Evolutionary conservation across 805 yeast genomes (phyloP).

Genomic region (Lachancea nothofagi): DNA sequence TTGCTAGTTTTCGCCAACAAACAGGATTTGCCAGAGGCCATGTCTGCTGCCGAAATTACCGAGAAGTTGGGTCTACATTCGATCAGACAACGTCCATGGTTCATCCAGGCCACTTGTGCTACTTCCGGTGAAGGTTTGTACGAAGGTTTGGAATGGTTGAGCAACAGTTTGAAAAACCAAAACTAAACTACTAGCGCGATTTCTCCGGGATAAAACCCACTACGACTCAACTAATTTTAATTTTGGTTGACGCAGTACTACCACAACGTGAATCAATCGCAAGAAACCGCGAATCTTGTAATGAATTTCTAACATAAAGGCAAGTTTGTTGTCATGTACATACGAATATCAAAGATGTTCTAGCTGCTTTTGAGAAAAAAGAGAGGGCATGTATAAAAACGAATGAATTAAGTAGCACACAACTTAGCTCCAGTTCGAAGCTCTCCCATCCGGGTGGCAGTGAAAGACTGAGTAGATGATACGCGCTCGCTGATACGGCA

Average conservation of each 20-base stretch:
- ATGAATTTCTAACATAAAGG: not conserved
- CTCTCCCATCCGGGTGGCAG: too few species aligned
- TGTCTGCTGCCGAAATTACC: slow-evolving; percentile 98
- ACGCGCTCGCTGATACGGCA: too few species aligned
- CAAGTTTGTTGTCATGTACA: slow-evolving; percentile 3
- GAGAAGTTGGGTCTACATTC: slow-evolving; percentile 96
- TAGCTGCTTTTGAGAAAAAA: not conserved
- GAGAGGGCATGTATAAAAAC: too few species aligned
- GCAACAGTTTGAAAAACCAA: slow-evolving; percentile 79
- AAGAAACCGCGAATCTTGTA: slow-evolving; percentile 1
- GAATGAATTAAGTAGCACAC: too few species aligned
- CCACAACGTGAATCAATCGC: too few species aligned
- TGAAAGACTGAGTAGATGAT: too few species aligned
- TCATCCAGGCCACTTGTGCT: slow-evolving; percentile 98
- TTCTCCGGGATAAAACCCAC: too few species aligned
- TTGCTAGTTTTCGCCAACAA: slow-evolving; percentile 95
- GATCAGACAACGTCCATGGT: slow-evolving; percentile 98
- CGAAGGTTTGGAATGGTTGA: slow-evolving; percentile 97
- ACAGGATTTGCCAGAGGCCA: slow-evolving; percentile 98
- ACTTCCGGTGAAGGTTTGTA: slow-evolving; percentile 98
- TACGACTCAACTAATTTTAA: too few species aligned
- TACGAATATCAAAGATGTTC: slow-evolving; percentile 3
- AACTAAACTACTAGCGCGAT: slow-evolving; percentile 24
- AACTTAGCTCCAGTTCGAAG: too few species aligned
- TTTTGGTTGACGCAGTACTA: too few species aligned